A percentile compares a stretch with the other conserved stretches of the same genome.
Evolutionary conservation across 2,329 filamentous ascomycete species (phyloP).

Genomic region (Colletotrichum euphorbiae): DNA sequence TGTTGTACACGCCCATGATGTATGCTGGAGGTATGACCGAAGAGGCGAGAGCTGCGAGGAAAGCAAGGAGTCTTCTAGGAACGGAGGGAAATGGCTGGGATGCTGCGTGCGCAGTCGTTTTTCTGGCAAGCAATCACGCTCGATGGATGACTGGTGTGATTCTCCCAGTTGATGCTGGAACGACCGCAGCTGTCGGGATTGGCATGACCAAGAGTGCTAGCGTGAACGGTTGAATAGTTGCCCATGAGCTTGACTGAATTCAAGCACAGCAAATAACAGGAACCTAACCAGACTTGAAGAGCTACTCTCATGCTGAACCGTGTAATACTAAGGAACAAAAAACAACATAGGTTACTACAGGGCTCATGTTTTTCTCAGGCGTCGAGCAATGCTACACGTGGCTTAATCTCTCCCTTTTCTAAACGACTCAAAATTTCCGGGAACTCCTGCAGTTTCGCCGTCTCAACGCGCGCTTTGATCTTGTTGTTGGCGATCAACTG

Average conservation of each 20-base stretch:
- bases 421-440: conserved; percentile 49
- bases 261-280: too few relatives aligned
- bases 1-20: conserved; percentile 63
- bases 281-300: too few relatives aligned
- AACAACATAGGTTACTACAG: too few relatives aligned
- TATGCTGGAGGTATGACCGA: conserved; percentile 53
- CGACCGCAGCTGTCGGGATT: conserved; percentile 48
- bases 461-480: conserved; percentile 50
- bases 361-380: background rate
- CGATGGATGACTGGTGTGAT: conserved; percentile 58
- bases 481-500: conserved; percentile 49
- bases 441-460: conserved; percentile 48
- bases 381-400: conserved; percentile 42
- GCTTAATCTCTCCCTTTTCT: conserved; percentile 50
- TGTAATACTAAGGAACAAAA: too few relatives aligned
- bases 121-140: conserved; percentile 54
- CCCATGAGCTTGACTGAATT: too few relatives aligned
- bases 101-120: conserved; percentile 53
- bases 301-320: too few relatives aligned
- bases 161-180: conserved; percentile 56
- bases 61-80: conserved; percentile 51
- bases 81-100: conserved; percentile 60
- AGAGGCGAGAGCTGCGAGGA: conserved; percentile 52
- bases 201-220: conserved; percentile 44
- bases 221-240: conserved; percentile 42